Base-by-base conservation (phyloP, 768 basidiomycete genomes). In the Ephemerocybe angulata region DNA sequence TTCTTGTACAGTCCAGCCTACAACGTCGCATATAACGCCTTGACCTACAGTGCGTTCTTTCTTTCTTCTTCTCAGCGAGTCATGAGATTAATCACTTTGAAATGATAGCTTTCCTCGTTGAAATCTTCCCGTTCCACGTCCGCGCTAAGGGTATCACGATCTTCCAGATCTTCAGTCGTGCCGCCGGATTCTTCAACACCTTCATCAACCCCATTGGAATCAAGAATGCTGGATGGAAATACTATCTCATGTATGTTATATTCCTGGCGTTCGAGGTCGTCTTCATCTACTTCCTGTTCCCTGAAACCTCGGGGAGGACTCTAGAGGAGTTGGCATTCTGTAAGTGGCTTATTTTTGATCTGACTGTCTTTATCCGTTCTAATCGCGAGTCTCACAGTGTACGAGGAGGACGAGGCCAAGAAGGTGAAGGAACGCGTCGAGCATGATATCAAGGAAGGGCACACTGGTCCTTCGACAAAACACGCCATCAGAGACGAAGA, bases 181-280 rank as follows among this genome's bases (percentile, higher is more conserved):
- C 73, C 27, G 81, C 81, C 6, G 71, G 78, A 5, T 83, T 82
- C 70, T 82, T 85, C 75, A 86, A 86, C 62, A 82, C 82, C 60
- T 85, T 83, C 65, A 81, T 84, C 52, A 84, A 84, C 64, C 83
- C 83, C 6, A 83, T 83, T 58, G 82, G 82, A n/a, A 79, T 84
- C 55, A 71, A 68, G 27, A 77, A 81, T 50, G 72, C 78, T 30
- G 79, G 80, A 2, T 85, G 82, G 82, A 80, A 79, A 58, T 84
- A 75, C 66, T 83, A 82, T 61, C 77, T 81, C 19, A 29, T 71
- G 41, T 83, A 83, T 59, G 74, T 73, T 64, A 64, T 81, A 28
- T 82, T 75, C 66, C 71, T 85, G 4, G 69, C 69, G 1, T 78
- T 83, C 58, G 82, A 84, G 62, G 72, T 82, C 41, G 47, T 75